Evolutionary conservation across 2,329 filamentous ascomycete genomes (phyloP), one percentile per base, ranked within the genome.

Genomic region (Penicillium aurantiogriseum): DNA sequence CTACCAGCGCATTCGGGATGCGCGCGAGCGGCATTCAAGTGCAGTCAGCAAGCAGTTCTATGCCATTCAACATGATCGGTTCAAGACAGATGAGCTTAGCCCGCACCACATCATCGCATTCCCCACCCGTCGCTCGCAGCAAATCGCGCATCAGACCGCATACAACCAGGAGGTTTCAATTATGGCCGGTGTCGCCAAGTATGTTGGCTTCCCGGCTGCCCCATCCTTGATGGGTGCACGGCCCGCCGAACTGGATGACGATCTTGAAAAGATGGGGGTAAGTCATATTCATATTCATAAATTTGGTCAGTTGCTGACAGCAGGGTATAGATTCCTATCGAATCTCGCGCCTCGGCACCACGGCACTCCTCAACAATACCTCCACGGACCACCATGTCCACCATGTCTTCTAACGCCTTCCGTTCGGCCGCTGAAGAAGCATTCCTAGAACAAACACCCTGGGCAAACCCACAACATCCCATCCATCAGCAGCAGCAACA

Each of bases 81-180:
- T 92, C 68, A 89, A 88, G 68, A 83, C 85, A 61, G 89, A 91
- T 60, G 88, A 90, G 67, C 88, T 89, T 59, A 85, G 92, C 63
- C 87, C 90, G 40, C 90, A 94, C 66, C 96, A 90, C 71, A 87
- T 88, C 56, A 85, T 95, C 65, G 85, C 88, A 53, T 95, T 95
- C 70, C 90, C 91, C 8, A 85, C 88, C 50, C 87, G 88, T 62
- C 85, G 87, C 60, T 84, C 87, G 29, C 88, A 92, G 67, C 90
- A 93, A 68, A 84, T 96, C 59, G 83, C 86, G 60, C 90, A 97
- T 61, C 92, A 96, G 66, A 84, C 92, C 49, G 89, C 92, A 46
- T 97, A 97, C 78, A 97, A 96, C 73, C 90, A 89, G 63, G 94
- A 99, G 73, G 92, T 99, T 5, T 96, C 92, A 0, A 86, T 97